These are phyloP conservation scores for Aspergillus sp. DNA, from an alignment of 2,329 filamentous ascomycete species.

Conservation along the genomic window DNA sequence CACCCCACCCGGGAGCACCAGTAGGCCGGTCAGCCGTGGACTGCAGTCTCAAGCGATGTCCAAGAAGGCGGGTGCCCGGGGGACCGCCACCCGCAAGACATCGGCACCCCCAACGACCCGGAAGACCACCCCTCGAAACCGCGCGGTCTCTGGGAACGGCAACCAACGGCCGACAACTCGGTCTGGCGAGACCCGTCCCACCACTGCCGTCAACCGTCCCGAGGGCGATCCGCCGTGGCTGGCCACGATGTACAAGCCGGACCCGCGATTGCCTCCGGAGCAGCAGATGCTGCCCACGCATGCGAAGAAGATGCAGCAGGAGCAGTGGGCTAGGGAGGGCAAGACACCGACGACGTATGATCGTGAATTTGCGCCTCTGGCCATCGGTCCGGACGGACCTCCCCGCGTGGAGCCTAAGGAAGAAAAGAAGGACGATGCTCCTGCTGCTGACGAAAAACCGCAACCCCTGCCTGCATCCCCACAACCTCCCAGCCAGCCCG, in stretches of 20 bases:
- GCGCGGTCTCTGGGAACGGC: constrained; percentile 31
- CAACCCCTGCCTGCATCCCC: constrained; percentile 12
- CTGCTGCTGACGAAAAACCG: constrained; percentile 3
- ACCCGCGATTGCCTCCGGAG: constrained; percentile 88
- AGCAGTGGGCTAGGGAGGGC: constrained; percentile 91
- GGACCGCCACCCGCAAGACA: constrained; percentile 33
- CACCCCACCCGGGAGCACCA: constrained; percentile 21
- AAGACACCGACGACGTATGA: constrained; percentile 83
- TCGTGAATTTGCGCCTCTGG: constrained; percentile 80
- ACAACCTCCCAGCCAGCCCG: background rate
- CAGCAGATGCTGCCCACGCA: constrained; percentile 95
- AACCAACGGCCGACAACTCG: constrained; percentile 61
- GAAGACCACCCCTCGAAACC: constrained; percentile 38
- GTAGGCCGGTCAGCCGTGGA: constrained; percentile 32
- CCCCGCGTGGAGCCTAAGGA: constrained; percentile 15
- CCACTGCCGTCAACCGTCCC: constrained; percentile 63
- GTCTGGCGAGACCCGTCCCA: constrained; percentile 53
- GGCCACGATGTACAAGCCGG: constrained; percentile 89
- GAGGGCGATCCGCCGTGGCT: constrained; percentile 97
- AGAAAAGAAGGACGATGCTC: constrained; percentile 13
- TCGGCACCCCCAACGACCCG: constrained; percentile 38
- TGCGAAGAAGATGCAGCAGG: constrained; percentile 84
- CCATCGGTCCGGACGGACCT: constrained; percentile 38
- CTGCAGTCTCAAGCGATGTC: constrained; percentile 24
- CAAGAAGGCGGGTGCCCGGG: constrained; percentile 30